Conservation (phyloP, 1,139 yeast species). For the Hyphopichia fennica region DNA sequence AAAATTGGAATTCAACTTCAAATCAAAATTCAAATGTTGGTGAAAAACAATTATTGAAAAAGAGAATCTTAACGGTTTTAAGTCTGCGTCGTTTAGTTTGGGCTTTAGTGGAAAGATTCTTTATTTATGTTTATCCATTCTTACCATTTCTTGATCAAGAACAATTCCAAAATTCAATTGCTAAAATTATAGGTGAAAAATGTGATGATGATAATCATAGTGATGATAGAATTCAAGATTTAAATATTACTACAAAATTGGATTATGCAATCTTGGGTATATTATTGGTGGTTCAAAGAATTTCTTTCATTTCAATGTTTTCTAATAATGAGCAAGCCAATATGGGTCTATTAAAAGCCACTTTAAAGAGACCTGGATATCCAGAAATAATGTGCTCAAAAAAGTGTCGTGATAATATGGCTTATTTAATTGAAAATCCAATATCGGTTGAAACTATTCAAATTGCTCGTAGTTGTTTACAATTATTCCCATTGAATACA, state of each 20-base stretch:
- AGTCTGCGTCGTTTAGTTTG: conserved; percentile 27
- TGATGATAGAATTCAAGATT: conserved; percentile 10
- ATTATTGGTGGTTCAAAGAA: conserved; percentile 22
- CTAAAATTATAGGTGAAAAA: conserved; percentile 18
- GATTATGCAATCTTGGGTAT: conserved; percentile 26
- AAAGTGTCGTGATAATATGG: background rate
- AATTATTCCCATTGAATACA: conserved; percentile 1
- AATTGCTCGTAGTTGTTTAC: conserved; percentile 1
- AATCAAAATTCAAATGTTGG: background rate
- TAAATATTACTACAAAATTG: conserved; percentile 17
- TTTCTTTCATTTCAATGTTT: conserved; percentile 23
- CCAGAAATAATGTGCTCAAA: background rate
- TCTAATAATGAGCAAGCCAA: conserved; percentile 13
- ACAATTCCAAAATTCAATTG: conserved; percentile 5
- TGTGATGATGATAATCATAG: conserved; percentile 8
- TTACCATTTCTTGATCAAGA: conserved; percentile 10
- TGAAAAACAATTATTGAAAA: background rate
- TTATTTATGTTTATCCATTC: conserved; percentile 9
- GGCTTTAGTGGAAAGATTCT: conserved; percentile 9
- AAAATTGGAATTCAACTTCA: background rate
- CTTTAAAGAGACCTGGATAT: background rate
- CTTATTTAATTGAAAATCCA: conserved; percentile 4
- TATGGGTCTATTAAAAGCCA: background rate
- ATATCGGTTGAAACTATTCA: background rate
- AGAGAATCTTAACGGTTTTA: conserved; percentile 12